Conservation (phyloP, 352 stramenopile species). For the Globisporangium solare region DNA sequence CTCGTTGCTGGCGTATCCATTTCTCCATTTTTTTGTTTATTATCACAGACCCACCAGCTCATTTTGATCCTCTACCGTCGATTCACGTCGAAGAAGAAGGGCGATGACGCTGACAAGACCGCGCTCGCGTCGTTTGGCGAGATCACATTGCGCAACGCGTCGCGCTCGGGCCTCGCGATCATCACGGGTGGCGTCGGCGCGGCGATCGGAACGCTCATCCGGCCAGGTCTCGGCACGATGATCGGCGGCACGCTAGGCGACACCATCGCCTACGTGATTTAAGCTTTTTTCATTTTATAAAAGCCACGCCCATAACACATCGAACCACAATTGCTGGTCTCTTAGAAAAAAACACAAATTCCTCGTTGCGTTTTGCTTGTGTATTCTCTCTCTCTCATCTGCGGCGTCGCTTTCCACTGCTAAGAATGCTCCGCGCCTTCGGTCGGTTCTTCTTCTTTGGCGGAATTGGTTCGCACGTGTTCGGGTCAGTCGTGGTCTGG, state of each 20-base stretch:
- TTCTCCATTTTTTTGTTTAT: neutral
- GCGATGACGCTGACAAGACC: constrained; percentile 8
- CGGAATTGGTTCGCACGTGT: neutral
- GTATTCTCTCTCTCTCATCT: constrained; percentile 19
- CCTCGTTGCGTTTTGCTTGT: no score
- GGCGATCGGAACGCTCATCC: constrained; percentile 63
- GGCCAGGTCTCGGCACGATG: constrained; percentile 71
- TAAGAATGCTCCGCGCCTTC: constrained; percentile 21
- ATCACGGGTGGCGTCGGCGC: constrained; percentile 66
- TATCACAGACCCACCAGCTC: constrained; percentile 53
- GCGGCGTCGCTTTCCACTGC: constrained; percentile 46
- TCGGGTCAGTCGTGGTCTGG: constrained; percentile 8
- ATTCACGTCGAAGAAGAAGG: constrained; percentile 40
- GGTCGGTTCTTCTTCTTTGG: constrained; percentile 17
- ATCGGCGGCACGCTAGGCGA: constrained; percentile 76
- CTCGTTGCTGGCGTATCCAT: neutral
- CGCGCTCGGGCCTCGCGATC: constrained; percentile 56
- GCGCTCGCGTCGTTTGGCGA: constrained; percentile 31
- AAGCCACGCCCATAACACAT: neutral
- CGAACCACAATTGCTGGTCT: no score
- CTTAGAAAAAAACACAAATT: no score
- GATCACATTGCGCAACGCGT: constrained; percentile 52
- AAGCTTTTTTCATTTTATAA: neutral
- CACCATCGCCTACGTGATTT: constrained; percentile 70
- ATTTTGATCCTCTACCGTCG: constrained; percentile 67